Conservation (phyloP, 23 red algal species). For the Porphyridium purpureum region DNA sequence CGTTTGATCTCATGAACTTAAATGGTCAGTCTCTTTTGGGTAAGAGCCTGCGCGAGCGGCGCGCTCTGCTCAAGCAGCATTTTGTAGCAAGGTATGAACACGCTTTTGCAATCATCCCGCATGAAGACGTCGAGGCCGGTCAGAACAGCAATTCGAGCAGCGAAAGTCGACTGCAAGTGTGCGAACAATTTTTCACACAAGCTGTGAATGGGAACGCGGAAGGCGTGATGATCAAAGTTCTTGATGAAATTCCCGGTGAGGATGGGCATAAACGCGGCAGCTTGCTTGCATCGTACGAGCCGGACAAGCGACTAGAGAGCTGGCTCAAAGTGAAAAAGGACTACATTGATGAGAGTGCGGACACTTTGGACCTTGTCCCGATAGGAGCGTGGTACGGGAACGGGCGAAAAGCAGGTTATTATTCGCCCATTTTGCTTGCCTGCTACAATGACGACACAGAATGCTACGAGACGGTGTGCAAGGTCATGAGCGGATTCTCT, state of each 20-base stretch:
- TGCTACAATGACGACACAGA: constrained; percentile 85
- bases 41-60: constrained; percentile 25
- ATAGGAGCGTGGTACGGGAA: constrained; percentile 85
- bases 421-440: constrained; percentile 70
- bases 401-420: constrained; percentile 66
- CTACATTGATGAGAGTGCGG: constrained; percentile 64
- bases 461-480: constrained; percentile 64
- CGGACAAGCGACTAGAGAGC: constrained; percentile 78
- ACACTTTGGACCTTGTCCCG: constrained; percentile 85
- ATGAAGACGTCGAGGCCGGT: constrained; percentile 59
- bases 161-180: constrained; percentile 48
- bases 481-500: constrained; percentile 81
- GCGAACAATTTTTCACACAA: constrained; percentile 44
- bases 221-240: constrained; percentile 96
- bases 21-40: constrained; percentile 52
- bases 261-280: no score
- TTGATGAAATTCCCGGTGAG: no score
- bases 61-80: constrained; percentile 13
- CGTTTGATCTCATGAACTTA: constrained; percentile 87
- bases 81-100: no score
- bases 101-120: no score
- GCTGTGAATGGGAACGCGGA: constrained; percentile 67
- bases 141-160: constrained; percentile 29
- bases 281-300: constrained; percentile 73
- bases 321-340: constrained; percentile 99